Base-by-base conservation (phyloP, 441 rosid species). In the Omphalea diandra region DNA sequence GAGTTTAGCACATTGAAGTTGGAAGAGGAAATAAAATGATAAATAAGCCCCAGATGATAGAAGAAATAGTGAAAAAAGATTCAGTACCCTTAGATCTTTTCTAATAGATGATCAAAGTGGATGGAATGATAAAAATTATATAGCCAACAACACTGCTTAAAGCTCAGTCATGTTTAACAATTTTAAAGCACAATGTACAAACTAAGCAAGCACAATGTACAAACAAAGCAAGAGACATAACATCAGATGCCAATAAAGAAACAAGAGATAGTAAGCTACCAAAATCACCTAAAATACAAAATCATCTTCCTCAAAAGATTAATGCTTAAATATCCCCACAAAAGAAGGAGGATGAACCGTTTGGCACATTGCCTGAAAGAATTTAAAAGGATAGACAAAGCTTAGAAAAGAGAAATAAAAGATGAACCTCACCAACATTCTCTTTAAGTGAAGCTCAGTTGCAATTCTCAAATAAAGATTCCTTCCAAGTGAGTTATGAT, bases 381-480 rank as follows among this genome's bases (percentile, higher is more conserved):
- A 27, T 22, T 6, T 15, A 36, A 17, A 35, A n/a, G n/a, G n/a
- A n/a, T n/a, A n/a, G n/a, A 49, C 29, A 52, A 33, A 67, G 24
- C 29, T 27, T 47, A 3, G 27, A 50, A 40, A 20, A 14, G 14
- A 40, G 35, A 38, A 43, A 4, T 52, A 38, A 61, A 36, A 36
- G 24, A 22, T 40, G 67, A 74, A 66, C 56, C 91, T 82, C 75
- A 90, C 99, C 91, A 94, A 77, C 99, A 92, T 92, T 83, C 99
- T 86, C 79, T 94, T 94, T 76, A 94, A 83, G 76, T 94, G 99
- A 63, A 94, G 96, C 80, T 91, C 98, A 63, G 97, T 91, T 27
- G 98, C 98, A 80, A 94, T 94, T 82, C 98, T 86, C 71, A 91
- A 82, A 78, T 87, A 91, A 43, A 90, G 97, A 80, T 91, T 89